Percentiles rank a stretch among this genome's conserved stretches.
phyloP scores from a whole-genome alignment of 208 protist species.

The Leishmania aethiopica region DNA sequence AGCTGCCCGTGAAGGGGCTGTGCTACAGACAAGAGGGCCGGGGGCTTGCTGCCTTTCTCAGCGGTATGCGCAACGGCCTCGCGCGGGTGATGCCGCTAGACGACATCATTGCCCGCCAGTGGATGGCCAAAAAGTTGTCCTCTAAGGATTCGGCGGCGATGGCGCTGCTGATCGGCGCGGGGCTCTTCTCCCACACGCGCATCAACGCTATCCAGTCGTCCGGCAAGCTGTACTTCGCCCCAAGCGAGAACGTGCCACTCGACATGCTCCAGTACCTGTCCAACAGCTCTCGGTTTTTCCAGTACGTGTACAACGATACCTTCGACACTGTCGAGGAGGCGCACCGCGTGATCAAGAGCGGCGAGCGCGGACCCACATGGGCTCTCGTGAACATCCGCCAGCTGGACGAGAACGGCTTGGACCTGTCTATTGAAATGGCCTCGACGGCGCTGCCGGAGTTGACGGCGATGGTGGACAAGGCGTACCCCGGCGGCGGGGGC shows the following conservation, averaged over 20 bases:
- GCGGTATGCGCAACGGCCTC: constrained; percentile 4
- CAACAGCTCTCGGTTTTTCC: constrained; percentile 31
- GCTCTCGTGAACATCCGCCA: constrained; percentile 38
- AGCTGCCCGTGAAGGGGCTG: constrained; percentile 35
- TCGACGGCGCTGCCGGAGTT: constrained; percentile 19
- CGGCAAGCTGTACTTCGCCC: constrained; percentile 51
- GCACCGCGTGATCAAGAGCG: constrained; percentile 12
- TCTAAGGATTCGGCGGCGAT: background rate
- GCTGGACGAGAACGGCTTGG: constrained; percentile 23
- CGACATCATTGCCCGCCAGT: constrained; percentile 35
- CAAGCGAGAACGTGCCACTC: constrained; percentile 21
- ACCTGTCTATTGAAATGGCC: constrained; percentile 39
- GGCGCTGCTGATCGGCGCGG: constrained; percentile 15
- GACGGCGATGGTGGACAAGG: constrained; percentile 11
- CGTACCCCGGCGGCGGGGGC: constrained; percentile 33
- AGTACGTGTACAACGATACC: constrained; percentile 42
- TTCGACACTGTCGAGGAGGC: constrained; percentile 35
- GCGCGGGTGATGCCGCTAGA: constrained; percentile 20
- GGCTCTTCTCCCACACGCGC: constrained; percentile 24
- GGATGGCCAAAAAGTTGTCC: constrained; percentile 17
- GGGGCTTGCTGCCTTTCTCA: background rate
- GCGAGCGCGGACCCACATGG: constrained; percentile 29
- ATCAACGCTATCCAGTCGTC: constrained; percentile 20
- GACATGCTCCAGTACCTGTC: constrained; percentile 37
- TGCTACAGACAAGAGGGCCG: constrained; percentile 13